Conservation (phyloP, 305 asterid genomes). For the Caryopteris hybrid region DNA sequence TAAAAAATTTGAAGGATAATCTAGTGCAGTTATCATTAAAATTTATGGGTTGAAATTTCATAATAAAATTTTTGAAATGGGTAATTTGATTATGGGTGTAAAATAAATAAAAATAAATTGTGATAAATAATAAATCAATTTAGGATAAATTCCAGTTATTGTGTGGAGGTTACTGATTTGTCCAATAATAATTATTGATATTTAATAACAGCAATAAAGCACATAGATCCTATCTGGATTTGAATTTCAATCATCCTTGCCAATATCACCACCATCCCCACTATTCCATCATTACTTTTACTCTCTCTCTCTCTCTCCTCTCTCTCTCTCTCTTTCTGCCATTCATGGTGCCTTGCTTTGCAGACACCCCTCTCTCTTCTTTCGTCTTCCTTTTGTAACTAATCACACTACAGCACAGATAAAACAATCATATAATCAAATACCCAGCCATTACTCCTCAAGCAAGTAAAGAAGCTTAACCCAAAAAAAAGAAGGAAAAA, state of each 20-base stretch:
- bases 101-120: too few species aligned
- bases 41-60: too few species aligned
- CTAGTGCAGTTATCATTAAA: too few species aligned
- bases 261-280: conserved; percentile 21
- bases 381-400: conserved; percentile 22
- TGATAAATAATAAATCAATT: too few species aligned
- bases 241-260: conserved; percentile 18
- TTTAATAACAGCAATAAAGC: conserved; percentile 18
- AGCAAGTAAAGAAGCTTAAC: conserved; percentile 57
- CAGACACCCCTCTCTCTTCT: conserved; percentile 38
- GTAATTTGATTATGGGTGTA: too few species aligned
- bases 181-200: neutral
- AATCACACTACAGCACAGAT: conserved; percentile 11
- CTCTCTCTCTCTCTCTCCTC: neutral
- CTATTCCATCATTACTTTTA: conserved; percentile 7
- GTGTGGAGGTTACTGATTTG: conserved; percentile 3
- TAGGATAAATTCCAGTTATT: neutral
- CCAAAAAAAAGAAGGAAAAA: neutral
- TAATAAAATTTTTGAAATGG: too few species aligned
- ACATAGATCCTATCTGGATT: conserved; percentile 24
- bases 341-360: conserved; percentile 45
- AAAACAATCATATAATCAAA: neutral
- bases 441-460: conserved; percentile 33
- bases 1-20: too few species aligned
- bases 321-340: conserved; percentile 25